Percentiles rank a stretch among this genome's conserved stretches.
These are phyloP conservation scores for Leccinum fuscescens DNA, from an alignment of 1,284 basidiomycete genomes.

Conservation along the genomic window DNA sequence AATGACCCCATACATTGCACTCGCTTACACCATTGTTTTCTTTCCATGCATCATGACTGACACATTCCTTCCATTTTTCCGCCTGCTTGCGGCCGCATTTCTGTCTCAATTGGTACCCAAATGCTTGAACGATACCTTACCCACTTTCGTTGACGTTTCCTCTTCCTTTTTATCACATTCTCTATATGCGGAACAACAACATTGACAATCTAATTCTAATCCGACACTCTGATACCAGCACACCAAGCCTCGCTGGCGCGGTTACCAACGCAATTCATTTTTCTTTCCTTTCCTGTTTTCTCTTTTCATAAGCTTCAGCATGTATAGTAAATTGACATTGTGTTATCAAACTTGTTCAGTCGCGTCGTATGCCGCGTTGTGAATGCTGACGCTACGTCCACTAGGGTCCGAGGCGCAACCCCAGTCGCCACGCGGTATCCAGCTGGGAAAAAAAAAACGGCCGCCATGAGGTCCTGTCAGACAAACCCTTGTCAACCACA, in stretches of 20 bases:
- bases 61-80: conserved; percentile 32
- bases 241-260: conserved; percentile 21
- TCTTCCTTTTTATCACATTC: conserved; percentile 33
- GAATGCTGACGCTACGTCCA: conserved; percentile 92
- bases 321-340: conserved; percentile 20
- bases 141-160: conserved; percentile 33
- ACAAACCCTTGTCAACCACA: conserved; percentile 18
- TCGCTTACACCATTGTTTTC: conserved; percentile 24
- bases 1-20: conserved; percentile 21
- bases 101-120: conserved; percentile 28
- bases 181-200: conserved; percentile 37
- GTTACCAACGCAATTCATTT: conserved; percentile 12
- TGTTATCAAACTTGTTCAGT: conserved; percentile 13
- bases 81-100: conserved; percentile 23
- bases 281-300: neutral
- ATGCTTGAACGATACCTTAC: conserved; percentile 36
- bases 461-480: conserved; percentile 10
- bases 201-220: conserved; percentile 35
- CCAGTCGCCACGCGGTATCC: conserved; percentile 96
- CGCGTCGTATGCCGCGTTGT: conserved; percentile 82
- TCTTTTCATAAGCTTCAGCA: conserved; percentile 12
- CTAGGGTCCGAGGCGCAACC: conserved; percentile 94
- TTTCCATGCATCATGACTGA: conserved; percentile 29
- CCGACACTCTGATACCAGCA: conserved; percentile 28
- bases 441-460: conserved; percentile 44